Evolutionary conservation across 1,284 basidiomycete species (phyloP), one percentile per base, ranked within the genome.

Genomic region (Clitocybe nebularis): DNA sequence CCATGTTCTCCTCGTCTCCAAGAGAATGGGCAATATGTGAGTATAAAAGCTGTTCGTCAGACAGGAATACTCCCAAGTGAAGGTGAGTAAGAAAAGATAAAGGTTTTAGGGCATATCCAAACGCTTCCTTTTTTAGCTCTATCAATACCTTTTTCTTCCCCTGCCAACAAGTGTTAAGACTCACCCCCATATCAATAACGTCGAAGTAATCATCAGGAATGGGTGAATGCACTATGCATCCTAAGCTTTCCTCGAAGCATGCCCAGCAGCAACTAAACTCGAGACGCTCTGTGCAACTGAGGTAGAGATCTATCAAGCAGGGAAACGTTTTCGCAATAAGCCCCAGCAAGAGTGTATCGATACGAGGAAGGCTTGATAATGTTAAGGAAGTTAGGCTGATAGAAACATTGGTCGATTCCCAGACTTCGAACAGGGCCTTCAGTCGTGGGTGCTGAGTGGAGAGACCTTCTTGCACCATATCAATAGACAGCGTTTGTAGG

Each of bases 171-270:
- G 9, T 45, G 20, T 11, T 19, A 17, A 5, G 22, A 62, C 78
- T 58, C 59, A 85, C 83, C 43, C 73, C 70, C 42, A 85, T 60
- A 11, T 61, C 58, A 36, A 62, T 51, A 5, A 62, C 64, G 17
- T 67, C 62, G 7, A 57, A 40, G 48, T 69, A 79, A 17, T 68
- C 54, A 16, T 75, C 71, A 8, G 78, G 77, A 41, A 84, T 67
- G 0, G 81, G 81, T 2, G 81, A 84, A 56, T 85, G 81, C 3
- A 71, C 49, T n/a, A 69, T 68, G 46, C 68, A 65, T 7, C 63
- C 69, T 20, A 77, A 64, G 30, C 75, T 78, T 36, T 83, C 79
- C 57, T 79, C 77, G 44, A 77, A 77, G 56, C 83, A 85, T 37
- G 55, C 52, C 70, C 75, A 77, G 56, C 82, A 84, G 56, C 80